Evolutionary conservation across 306 rosid species (phyloP), one percentile per base, ranked within the genome.

Genomic region (Pyrus communis): DNA sequence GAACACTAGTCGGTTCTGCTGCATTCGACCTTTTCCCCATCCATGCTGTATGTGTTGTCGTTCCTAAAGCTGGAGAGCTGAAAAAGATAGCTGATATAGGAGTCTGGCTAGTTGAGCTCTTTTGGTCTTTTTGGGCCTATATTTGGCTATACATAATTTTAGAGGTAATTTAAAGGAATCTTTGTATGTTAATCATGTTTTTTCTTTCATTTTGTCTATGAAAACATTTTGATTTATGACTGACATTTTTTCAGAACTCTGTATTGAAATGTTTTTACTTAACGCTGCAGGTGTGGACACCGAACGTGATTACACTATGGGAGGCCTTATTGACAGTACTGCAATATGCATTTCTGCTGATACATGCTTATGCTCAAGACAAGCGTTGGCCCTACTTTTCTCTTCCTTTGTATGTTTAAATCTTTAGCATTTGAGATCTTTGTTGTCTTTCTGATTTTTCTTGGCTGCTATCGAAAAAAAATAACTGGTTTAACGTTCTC

Each of bases 41-140:
- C 80, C 98, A 94, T 64, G 98, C 98, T 62, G 91, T 90, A 75
- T 94, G 98, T 70, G 93, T 94, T 51, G 84, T 94, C 62, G 88
- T 89, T 87, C 97, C 97, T 21, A 90, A 83, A 87, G 93, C 90
- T 76, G 97, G 97, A 77, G 91, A 90, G 84, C 82, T 88, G 82
- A 92, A 90, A 83, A 95, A 95, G 88, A 95, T 95, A 82, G 82
- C 97, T 74, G 98, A 95, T 52, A 15, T 92, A 75, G 97, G 98
- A 77, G 98, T 95, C 57, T 95, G 98, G 97, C 82, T 95, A 35
- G 97, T 95, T 85, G 98, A 95, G 82, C 87, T 95, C 58, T 86
- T 88, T 82, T 95, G 98, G 98, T 95, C 98, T 35, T 95, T 92
- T 78, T 95, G 98, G 98, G 98, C 98, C 73, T 95, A 95, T 84